Evolutionary conservation across 192 early-diverging fungal species (phyloP).

Genomic region (Allomyces macrogynus): DNA sequence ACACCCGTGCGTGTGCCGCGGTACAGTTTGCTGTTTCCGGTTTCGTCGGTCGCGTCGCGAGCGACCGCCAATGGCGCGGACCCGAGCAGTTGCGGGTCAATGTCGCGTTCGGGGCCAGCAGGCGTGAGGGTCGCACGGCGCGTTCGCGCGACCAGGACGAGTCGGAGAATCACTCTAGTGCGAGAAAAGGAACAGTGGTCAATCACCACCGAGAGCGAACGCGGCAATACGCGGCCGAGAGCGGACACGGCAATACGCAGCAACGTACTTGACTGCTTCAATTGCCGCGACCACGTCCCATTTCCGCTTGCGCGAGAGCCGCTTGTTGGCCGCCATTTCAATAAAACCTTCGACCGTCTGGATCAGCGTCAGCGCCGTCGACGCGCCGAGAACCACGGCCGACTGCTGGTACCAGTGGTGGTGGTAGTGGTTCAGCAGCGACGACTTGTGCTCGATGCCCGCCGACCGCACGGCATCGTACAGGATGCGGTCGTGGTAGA

Average conservation of each 20-base stretch:
- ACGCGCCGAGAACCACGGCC: conserved; percentile 25
- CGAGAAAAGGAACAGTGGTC: conserved; percentile 2
- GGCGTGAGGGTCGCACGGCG: conserved; percentile 18
- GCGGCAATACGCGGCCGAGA: conserved; percentile 3
- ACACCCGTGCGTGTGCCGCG: conserved; percentile 25
- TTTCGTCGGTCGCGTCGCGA: background rate
- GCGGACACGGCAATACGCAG: conserved; percentile 6
- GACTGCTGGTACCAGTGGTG: conserved; percentile 7
- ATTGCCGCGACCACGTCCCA: conserved; percentile 39
- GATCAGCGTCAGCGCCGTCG: conserved; percentile 43
- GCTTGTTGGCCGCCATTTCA: conserved; percentile 57
- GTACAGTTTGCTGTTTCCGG: conserved; percentile 16
- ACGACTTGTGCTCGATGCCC: background rate
- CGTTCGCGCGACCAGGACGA: conserved; percentile 14
- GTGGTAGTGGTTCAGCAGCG: background rate
- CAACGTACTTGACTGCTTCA: conserved; percentile 43
- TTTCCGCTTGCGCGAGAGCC: conserved; percentile 31
- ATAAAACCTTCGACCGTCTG: conserved; percentile 49
- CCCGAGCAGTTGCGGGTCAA: conserved; percentile 18
- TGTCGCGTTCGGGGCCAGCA: conserved; percentile 18
- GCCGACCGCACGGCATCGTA: background rate
- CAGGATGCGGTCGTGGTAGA: conserved; percentile 75
- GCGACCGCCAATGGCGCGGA: background rate
- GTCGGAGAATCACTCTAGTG: conserved; percentile 14
- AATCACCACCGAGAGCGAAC: conserved; percentile 1